Conservation (phyloP, 2,329 filamentous ascomycete species). For the Phoma sp. region DNA sequence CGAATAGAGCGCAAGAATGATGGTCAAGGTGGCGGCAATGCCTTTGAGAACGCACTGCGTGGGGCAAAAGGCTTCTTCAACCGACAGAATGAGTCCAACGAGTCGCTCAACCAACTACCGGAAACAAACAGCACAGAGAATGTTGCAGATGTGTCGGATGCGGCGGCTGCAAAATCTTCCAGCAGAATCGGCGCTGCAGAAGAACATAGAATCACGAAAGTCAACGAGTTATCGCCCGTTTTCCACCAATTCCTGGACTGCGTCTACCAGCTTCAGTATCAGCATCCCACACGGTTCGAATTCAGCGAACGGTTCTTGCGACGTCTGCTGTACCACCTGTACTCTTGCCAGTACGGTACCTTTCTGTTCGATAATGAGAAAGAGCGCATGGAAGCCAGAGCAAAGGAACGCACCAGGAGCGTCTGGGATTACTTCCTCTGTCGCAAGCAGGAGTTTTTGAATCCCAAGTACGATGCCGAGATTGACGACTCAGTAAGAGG, state of each 20-base stretch:
- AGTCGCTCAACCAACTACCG: constrained; percentile 63
- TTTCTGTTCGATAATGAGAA: constrained; percentile 96
- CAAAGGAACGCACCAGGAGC: constrained; percentile 76
- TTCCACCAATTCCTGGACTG: constrained; percentile 98
- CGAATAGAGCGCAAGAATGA: constrained; percentile 60
- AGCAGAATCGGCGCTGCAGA: constrained; percentile 52
- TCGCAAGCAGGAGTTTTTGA: constrained; percentile 79
- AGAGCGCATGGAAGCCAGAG: constrained; percentile 74
- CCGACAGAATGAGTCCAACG: constrained; percentile 72
- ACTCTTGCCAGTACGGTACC: constrained; percentile 95
- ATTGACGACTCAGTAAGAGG: constrained; percentile 81
- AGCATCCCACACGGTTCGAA: constrained; percentile 88
- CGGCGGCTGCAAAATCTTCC: constrained; percentile 39
- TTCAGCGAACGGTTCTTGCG: constrained; percentile 94
- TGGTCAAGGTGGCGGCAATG: constrained; percentile 65
- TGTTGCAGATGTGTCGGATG: constrained; percentile 55
- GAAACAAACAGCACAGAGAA: constrained; percentile 59
- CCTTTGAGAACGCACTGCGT: constrained; percentile 82
- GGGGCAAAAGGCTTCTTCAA: constrained; percentile 92
- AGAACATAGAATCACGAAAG: constrained; percentile 73
- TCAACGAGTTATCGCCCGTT: constrained; percentile 92
- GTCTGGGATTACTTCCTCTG: constrained; percentile 97
- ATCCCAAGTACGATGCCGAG: constrained; percentile 75
- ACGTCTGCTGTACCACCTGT: constrained; percentile 88
- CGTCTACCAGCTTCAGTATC: constrained; percentile 85